A percentile compares a stretch with the other conserved stretches of the same genome.
Conservation (phyloP, 176 grass and related monocot species). For the Themeda triandra region DNA sequence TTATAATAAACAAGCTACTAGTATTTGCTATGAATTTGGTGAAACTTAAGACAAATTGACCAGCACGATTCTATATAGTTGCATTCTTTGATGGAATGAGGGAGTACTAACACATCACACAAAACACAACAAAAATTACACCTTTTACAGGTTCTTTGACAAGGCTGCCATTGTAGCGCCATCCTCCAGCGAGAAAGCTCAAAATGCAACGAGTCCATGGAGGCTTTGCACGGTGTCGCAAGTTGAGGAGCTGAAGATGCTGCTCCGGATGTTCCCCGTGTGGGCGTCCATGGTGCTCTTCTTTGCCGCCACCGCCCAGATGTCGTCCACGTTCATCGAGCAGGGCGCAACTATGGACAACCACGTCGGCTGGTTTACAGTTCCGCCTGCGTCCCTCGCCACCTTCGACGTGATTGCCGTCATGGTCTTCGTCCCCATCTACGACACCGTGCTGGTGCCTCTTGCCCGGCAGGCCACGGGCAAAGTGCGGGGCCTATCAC, state of each 20-base stretch:
- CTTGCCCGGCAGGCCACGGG: conserved; percentile 19
- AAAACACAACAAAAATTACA: no score
- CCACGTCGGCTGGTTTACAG: conserved; percentile 12
- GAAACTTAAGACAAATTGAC: no score
- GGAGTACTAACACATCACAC: no score
- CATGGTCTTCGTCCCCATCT: conserved; percentile 7
- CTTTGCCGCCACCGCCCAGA: background rate
- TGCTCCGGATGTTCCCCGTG: conserved; percentile 20
- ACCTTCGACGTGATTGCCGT: conserved; percentile 16
- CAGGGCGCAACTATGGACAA: conserved; percentile 25
- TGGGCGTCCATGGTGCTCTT: conserved; percentile 31
- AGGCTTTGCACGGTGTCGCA: conserved; percentile 35
- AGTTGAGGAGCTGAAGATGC: conserved; percentile 38
- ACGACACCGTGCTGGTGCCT: conserved; percentile 25
- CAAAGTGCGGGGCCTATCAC: conserved; percentile 19
- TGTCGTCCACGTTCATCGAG: background rate
- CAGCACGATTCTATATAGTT: no score
- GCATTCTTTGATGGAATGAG: no score
- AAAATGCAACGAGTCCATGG: background rate
- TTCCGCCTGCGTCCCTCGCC: conserved; percentile 21
- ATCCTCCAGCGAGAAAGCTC: background rate
- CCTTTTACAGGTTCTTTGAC: conserved; percentile 26
- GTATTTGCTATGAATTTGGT: no score
- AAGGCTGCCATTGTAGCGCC: conserved; percentile 25
- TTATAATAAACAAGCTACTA: no score